Percentiles rank a stretch among this genome's conserved stretches.
Evolutionary conservation across 768 basidiomycete species (phyloP).

Genomic region (Lepiota venenata): DNA sequence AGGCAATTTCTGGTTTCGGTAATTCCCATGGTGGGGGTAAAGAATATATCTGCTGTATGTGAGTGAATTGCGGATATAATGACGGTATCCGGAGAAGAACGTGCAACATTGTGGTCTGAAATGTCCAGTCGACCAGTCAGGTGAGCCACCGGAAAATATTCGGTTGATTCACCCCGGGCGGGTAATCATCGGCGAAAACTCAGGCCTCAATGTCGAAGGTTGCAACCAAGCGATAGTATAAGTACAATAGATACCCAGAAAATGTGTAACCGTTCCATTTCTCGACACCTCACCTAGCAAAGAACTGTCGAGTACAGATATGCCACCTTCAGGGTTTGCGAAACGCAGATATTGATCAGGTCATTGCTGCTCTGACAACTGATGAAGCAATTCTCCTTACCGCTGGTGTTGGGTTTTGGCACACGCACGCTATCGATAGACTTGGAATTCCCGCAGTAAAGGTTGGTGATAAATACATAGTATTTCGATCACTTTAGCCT

Average conservation of each 20-base stretch:
- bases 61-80: too few species aligned
- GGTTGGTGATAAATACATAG: constrained; percentile 25
- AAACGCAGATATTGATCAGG: constrained; percentile 55
- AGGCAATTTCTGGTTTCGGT: too few species aligned
- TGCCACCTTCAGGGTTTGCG: constrained; percentile 71
- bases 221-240: neutral
- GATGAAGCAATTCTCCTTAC: constrained; percentile 74
- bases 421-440: constrained; percentile 61
- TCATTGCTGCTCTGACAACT: constrained; percentile 63
- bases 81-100: neutral
- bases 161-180: neutral
- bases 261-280: neutral
- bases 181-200: constrained; percentile 2
- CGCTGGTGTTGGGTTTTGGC: constrained; percentile 78
- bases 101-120: neutral
- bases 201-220: neutral
- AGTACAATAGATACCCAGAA: neutral
- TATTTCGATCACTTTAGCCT: neutral
- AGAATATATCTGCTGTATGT: too few species aligned
- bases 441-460: constrained; percentile 73
- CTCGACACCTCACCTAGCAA: neutral
- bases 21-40: too few species aligned
- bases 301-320: constrained; percentile 19
- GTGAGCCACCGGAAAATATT: neutral
- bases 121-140: neutral